These are phyloP conservation scores for Trametes meyenii DNA, from an alignment of 768 basidiomycete genomes.

Conservation along the genomic window DNA sequence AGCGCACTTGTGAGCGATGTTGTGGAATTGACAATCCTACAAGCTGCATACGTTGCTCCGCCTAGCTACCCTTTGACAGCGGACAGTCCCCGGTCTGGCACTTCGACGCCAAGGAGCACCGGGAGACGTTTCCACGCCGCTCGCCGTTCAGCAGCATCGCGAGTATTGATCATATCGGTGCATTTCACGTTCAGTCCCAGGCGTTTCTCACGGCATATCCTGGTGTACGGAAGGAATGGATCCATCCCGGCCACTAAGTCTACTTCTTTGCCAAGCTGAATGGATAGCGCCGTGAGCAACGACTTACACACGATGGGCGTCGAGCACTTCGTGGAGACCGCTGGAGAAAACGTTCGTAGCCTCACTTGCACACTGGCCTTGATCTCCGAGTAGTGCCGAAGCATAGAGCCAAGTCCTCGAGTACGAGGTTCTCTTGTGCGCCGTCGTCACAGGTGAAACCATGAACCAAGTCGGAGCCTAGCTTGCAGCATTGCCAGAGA, in stretches of 20 bases:
- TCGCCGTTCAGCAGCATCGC: background rate
- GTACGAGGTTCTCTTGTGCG: background rate
- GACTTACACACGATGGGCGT: background rate
- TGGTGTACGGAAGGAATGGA: background rate
- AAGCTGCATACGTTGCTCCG: background rate
- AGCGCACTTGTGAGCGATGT: too few species aligned
- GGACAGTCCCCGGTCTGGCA: background rate
- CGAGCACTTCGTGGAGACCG: background rate
- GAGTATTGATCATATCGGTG: background rate
- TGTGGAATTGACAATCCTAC: too few species aligned
- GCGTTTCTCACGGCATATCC: background rate
- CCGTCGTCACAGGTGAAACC: conserved; percentile 3
- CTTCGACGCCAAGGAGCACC: conserved; percentile 1
- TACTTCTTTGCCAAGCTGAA: background rate
- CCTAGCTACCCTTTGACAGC: background rate
- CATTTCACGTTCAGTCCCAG: background rate
- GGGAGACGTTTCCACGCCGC: conserved; percentile 6
- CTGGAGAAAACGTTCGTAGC: background rate
- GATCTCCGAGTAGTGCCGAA: background rate
- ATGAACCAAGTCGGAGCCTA: background rate
- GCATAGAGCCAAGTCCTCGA: conserved; percentile 1
- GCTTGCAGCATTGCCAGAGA: background rate
- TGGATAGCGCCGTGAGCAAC: background rate
- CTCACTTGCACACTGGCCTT: background rate
- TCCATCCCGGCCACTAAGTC: background rate